phyloP scores from a whole-genome alignment of 352 stramenopile genomes.

The Phytopythium ostracodes region DNA sequence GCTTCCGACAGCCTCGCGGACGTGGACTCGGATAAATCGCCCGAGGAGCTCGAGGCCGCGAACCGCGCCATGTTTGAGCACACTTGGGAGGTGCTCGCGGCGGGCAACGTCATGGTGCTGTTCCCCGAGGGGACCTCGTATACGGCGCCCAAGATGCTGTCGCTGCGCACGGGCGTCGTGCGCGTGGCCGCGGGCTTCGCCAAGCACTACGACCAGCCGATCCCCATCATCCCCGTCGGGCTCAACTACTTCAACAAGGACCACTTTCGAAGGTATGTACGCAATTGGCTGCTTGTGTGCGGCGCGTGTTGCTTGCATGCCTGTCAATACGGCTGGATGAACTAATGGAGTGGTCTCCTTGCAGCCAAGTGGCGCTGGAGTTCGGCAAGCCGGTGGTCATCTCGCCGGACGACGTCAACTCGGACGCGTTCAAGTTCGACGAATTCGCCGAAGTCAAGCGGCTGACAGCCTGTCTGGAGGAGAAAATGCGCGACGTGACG shows the following conservation, averaged over 20 bases:
- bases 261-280: conserved; percentile 56
- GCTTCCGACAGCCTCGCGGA: conserved; percentile 44
- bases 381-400: conserved; percentile 62
- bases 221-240: conserved; percentile 65
- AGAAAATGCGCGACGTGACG: conserved; percentile 42
- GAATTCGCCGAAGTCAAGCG: conserved; percentile 38
- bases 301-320: neutral
- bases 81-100: conserved; percentile 55
- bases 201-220: conserved; percentile 61
- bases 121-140: conserved; percentile 83
- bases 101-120: conserved; percentile 68
- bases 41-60: conserved; percentile 53
- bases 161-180: conserved; percentile 66
- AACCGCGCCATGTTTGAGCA: conserved; percentile 75
- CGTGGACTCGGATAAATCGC: conserved; percentile 57
- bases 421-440: conserved; percentile 29
- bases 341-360: neutral
- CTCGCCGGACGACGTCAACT: conserved; percentile 26
- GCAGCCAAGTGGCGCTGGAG: conserved; percentile 61
- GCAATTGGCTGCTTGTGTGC: neutral
- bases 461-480: conserved; percentile 28
- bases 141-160: conserved; percentile 74
- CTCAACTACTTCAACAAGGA: conserved; percentile 86
- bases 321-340: neutral
- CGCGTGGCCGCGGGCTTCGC: conserved; percentile 68